phyloP scores from a whole-genome alignment of 2,329 filamentous ascomycete genomes.

The Phyllosticta citrichinensis region DNA sequence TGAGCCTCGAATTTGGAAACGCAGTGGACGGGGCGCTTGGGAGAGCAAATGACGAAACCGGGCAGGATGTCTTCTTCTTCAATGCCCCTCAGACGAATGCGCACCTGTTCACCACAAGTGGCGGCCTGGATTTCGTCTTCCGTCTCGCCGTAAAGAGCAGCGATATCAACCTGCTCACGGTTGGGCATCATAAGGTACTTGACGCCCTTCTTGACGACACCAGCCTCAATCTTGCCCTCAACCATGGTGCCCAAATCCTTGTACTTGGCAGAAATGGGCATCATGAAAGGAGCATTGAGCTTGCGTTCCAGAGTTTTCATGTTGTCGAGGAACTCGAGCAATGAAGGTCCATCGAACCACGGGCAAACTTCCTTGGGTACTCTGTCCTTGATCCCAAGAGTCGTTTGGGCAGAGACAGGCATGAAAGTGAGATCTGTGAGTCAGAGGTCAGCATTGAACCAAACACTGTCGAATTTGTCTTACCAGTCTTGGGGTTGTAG shows the following conservation, averaged over 20 bases:
- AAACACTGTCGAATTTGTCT: background rate
- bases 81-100: conserved; percentile 81
- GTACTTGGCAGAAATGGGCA: conserved; percentile 95
- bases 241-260: conserved; percentile 95
- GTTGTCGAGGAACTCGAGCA: conserved; percentile 89
- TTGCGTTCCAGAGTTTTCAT: conserved; percentile 94
- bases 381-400: conserved; percentile 77
- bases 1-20: conserved; percentile 89
- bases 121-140: conserved; percentile 80
- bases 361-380: conserved; percentile 65
- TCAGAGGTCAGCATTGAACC: conserved; percentile 27
- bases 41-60: conserved; percentile 92
- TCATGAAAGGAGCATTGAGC: conserved; percentile 97
- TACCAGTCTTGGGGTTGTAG: conserved; percentile 73
- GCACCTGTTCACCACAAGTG: conserved; percentile 90
- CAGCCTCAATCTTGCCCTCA: conserved; percentile 94
- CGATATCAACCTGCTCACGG: conserved; percentile 66
- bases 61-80: conserved; percentile 96
- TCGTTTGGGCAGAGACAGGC: conserved; percentile 86
- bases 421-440: conserved; percentile 81
- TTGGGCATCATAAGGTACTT: conserved; percentile 93
- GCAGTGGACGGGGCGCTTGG: conserved; percentile 85
- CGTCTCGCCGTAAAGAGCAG: conserved; percentile 86
- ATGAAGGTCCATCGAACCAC: conserved; percentile 82
- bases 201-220: conserved; percentile 83